Base-by-base conservation (phyloP, 106 monocot species). In the Dactylorhiza incarnata region DNA sequence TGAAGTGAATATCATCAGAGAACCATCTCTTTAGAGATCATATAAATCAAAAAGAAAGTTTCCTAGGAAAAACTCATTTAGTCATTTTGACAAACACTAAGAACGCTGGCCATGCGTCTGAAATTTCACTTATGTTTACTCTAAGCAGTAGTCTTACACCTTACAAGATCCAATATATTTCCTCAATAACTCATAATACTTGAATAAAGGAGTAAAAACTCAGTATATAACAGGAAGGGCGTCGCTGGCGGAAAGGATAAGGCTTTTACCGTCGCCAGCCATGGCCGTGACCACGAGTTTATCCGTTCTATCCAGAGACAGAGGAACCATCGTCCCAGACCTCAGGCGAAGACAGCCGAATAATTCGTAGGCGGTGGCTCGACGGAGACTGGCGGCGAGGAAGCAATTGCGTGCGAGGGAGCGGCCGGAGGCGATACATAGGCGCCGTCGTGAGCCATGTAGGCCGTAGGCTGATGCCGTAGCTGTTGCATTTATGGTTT, bases 401-500 rank as follows among this genome's bases (percentile, higher is more conserved):
- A 49, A 49, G 49, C n/a, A 49, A 22, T 23, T 72, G 49, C 19
- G 48, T 22, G 10, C 48, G 17, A 72, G 20, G 23, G 19, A 49
- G 49, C 72, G 22, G 9, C 49, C 22, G 9, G 72, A 72, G 23
- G 72, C 9, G 72, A 72, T n/a, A 44, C 20, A 5, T 48, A 72
- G 48, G 16, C 17, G 49, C 6, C 72, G 49, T 9, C 17, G 72
- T 16, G 47, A 48, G 20, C 48, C 72, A 20, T 11, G 72, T 2
- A 48, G 23, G 11, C 48, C 16, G 49, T 9, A 72, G 9, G 72
- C 48, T 20, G 72, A 72, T 22, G 49, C 49, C 23, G 49, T 49
- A 49, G 72, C 48, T 9, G 72, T 49, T 49, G 23, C 72, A 6
- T 49, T 72, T 16, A 72, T 72, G 72, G 72, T 49, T 72, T 72